These are phyloP conservation scores for Myotisia sp. DNA, from an alignment of 2,329 filamentous ascomycete genomes.

Conservation along the genomic window DNA sequence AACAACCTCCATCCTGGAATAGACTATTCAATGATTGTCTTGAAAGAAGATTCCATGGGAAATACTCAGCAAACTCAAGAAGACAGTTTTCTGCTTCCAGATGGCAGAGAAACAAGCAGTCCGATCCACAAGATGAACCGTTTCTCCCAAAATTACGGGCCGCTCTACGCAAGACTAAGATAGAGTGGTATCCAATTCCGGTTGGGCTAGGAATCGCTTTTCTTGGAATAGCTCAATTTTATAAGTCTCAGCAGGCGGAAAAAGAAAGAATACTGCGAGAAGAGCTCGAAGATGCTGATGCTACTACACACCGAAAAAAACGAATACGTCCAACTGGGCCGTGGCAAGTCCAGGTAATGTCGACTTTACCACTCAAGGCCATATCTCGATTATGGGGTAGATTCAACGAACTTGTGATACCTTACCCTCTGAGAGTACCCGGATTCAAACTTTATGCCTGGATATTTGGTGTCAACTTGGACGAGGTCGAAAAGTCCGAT, in stretches of 20 bases:
- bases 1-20: too few species aligned
- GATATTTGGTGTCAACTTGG: constrained; percentile 79
- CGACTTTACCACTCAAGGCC: constrained; percentile 77
- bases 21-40: too few species aligned
- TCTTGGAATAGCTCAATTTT: constrained; percentile 69
- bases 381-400: constrained; percentile 77
- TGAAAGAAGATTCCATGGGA: neutral
- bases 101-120: constrained; percentile 28
- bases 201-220: constrained; percentile 74
- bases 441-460: constrained; percentile 86
- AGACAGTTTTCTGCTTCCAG: constrained; percentile 27
- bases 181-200: constrained; percentile 85
- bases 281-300: constrained; percentile 26
- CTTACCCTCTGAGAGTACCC: constrained; percentile 73
- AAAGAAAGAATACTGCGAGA: constrained; percentile 37
- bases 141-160: constrained; percentile 44
- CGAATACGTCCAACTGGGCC: constrained; percentile 69
- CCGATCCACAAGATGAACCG: constrained; percentile 31
- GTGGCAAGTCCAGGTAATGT: constrained; percentile 91
- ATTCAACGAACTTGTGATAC: constrained; percentile 81
- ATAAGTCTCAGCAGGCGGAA: constrained; percentile 48
- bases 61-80: neutral
- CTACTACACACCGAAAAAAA: constrained; percentile 34
- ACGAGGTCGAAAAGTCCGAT: constrained; percentile 77
- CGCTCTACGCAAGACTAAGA: constrained; percentile 48